Conservation (phyloP, 75 land plant species). For the Pinus taeda region DNA sequence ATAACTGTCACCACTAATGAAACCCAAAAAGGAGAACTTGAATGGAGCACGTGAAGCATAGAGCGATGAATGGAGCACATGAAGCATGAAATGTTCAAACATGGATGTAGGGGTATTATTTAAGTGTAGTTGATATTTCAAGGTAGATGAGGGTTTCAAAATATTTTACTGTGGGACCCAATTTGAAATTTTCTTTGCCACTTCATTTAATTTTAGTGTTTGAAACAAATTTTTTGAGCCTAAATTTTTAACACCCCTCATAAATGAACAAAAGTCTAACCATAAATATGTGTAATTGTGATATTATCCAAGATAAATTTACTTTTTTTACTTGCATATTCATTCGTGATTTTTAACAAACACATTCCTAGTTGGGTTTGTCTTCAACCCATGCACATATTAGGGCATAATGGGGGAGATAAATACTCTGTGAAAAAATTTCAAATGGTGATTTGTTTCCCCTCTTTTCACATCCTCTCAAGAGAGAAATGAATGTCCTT, state of each 20-base stretch:
- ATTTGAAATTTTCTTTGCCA: conserved; percentile 2
- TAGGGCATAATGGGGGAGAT: conserved; percentile 99
- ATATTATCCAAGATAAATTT: neutral
- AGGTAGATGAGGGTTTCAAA: conserved; percentile 15
- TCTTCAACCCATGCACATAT: conserved; percentile 97
- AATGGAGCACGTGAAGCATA: neutral
- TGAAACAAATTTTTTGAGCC: neutral
- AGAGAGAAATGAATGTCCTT: neutral
- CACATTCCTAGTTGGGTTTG: conserved; percentile 99
- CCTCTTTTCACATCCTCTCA: neutral
- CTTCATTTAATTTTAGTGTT: neutral
- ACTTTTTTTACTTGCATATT: conserved; percentile 46
- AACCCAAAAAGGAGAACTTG: too few relatives aligned
- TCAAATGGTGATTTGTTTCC: conserved; percentile 69
- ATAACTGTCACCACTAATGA: too few relatives aligned
- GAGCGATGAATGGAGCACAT: conserved; percentile 9
- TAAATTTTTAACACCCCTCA: neutral
- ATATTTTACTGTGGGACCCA: neutral
- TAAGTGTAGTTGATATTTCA: conserved; percentile 13
- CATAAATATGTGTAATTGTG: neutral
- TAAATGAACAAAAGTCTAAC: neutral
- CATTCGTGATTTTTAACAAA: conserved; percentile 99
- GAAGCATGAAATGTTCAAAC: conserved; percentile 4
- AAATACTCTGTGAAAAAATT: conserved; percentile 94
- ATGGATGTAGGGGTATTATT: conserved; percentile 12